Evolutionary conservation across 768 basidiomycete genomes (phyloP).

Genomic region (Boletus vinaceobasis): DNA sequence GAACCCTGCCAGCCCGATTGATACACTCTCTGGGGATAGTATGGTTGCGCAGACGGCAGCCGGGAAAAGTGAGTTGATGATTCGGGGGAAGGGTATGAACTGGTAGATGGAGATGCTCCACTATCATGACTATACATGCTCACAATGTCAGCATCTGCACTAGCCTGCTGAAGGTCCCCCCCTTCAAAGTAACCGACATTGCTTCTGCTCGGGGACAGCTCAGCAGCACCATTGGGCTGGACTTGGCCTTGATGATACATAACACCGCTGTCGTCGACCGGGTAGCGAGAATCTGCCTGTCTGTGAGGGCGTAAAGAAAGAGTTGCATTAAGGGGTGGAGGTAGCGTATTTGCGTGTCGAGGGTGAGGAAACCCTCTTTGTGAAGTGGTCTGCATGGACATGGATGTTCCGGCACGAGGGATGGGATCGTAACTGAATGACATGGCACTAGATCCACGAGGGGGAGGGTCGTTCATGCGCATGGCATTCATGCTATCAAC

Average conservation of each 20-base stretch:
- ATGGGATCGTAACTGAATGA: conserved; percentile 42
- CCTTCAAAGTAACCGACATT: conserved; percentile 27
- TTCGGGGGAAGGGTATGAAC: conserved; percentile 30
- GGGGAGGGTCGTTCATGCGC: conserved; percentile 43
- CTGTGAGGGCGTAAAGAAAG: conserved; percentile 20
- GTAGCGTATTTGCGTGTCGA: conserved; percentile 42
- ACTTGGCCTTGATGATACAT: conserved; percentile 8
- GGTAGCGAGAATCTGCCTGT: conserved; percentile 29
- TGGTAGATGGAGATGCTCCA: conserved; percentile 24
- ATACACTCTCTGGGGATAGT: conserved; percentile 19
- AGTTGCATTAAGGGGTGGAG: conserved; percentile 27
- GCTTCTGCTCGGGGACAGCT: conserved; percentile 21
- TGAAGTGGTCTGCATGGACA: conserved; percentile 43
- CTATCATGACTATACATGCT: conserved; percentile 42
- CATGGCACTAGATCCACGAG: conserved; percentile 30
- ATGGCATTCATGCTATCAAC: conserved; percentile 54
- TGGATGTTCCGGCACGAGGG: conserved; percentile 54
- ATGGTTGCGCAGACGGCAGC: conserved; percentile 17
- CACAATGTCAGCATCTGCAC: conserved; percentile 35
- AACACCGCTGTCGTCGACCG: conserved; percentile 31
- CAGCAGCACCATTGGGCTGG: conserved; percentile 1
- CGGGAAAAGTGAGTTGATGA: conserved; percentile 16
- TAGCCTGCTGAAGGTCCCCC: conserved; percentile 20
- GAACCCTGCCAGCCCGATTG: conserved; percentile 30
- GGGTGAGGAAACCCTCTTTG: conserved; percentile 33